Conservation (phyloP, 2,329 filamentous ascomycete genomes). For the Hypocreales sp. region DNA sequence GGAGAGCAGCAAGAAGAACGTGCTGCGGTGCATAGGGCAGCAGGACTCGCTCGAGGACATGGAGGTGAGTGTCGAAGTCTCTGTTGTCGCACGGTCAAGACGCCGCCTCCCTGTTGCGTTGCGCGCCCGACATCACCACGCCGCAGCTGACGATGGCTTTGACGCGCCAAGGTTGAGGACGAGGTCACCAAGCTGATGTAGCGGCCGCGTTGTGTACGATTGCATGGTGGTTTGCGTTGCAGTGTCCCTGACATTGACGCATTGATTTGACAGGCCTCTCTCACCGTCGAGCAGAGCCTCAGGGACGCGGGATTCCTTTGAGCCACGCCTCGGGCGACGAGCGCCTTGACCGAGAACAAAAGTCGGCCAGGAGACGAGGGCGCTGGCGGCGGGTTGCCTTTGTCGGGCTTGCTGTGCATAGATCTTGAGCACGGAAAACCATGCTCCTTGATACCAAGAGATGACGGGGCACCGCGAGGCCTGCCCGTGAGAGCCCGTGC, state of each 20-base stretch:
- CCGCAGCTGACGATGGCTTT: constrained; percentile 15
- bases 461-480: no score
- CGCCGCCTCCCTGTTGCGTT: constrained; percentile 5
- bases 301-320: constrained; percentile 14
- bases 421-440: constrained; percentile 29
- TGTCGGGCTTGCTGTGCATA: constrained; percentile 23
- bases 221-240: no score
- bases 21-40: constrained; percentile 86
- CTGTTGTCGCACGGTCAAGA: constrained; percentile 5
- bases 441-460: constrained; percentile 26
- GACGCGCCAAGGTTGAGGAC: constrained; percentile 58
- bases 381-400: constrained; percentile 6
- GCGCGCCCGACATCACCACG: constrained; percentile 6
- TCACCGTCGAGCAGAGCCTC: constrained; percentile 12
- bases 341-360: constrained; percentile 18
- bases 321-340: constrained; percentile 9
- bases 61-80: constrained; percentile 59
- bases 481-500: no score
- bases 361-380: constrained; percentile 11
- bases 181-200: constrained; percentile 86
- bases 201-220: constrained; percentile 7
- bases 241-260: constrained; percentile 11
- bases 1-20: constrained; percentile 99
- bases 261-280: constrained; percentile 12
- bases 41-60: constrained; percentile 97